These are phyloP conservation scores for Leptographium galeiforme DNA, from an alignment of 2,329 filamentous ascomycete genomes.

Conservation along the genomic window DNA sequence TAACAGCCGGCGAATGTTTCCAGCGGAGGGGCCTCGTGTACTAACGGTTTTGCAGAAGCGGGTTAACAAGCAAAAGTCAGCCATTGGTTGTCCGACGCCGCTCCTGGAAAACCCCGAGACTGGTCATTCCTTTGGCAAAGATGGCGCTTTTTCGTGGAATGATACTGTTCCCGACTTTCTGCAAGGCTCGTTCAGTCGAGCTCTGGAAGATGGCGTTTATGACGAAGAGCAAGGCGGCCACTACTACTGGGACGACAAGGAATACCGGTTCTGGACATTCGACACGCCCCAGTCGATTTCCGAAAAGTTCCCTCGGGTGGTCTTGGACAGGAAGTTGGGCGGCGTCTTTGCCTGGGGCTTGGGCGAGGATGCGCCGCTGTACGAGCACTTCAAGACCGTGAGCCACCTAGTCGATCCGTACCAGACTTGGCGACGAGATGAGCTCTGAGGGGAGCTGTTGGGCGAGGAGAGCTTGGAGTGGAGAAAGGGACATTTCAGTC, in stretches of 20 bases:
- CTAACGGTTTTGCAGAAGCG: background rate
- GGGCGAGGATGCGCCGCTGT: conserved; percentile 47
- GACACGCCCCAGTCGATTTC: conserved; percentile 48
- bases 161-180: conserved; percentile 40
- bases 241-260: conserved; percentile 51
- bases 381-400: conserved; percentile 24
- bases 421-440: conserved; percentile 8
- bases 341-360: conserved; percentile 67
- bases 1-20: background rate
- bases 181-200: conserved; percentile 41
- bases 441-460: conserved; percentile 11
- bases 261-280: conserved; percentile 60
- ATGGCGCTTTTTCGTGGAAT: conserved; percentile 44
- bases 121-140: conserved; percentile 43
- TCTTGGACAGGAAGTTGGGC: conserved; percentile 42
- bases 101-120: conserved; percentile 44
- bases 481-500: too few species aligned
- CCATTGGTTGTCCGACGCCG: conserved; percentile 46
- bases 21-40: background rate
- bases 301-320: conserved; percentile 48
- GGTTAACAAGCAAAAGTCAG: conserved; percentile 11
- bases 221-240: conserved; percentile 48
- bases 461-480: too few species aligned
- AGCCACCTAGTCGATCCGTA: conserved; percentile 12
- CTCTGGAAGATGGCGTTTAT: conserved; percentile 36